phyloP scores from a whole-genome alignment of 1,139 yeast genomes.

The Kluyveromyces sp. region DNA sequence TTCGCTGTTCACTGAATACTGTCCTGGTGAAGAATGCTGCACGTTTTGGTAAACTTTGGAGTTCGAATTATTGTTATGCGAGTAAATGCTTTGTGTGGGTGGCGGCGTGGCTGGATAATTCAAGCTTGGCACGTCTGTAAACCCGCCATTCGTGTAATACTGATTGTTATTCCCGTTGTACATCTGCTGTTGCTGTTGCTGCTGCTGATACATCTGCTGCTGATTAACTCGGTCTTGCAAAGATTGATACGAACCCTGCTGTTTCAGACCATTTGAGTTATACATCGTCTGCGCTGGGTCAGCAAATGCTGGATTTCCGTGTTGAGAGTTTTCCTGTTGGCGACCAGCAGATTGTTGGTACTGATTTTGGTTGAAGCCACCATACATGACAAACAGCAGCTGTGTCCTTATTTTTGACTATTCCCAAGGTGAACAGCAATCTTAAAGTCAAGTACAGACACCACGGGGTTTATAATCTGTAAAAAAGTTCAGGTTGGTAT shows the following conservation, averaged over 20 bases:
- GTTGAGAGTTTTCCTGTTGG: neutral
- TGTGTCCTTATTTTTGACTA: neutral
- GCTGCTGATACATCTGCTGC: constrained; percentile 16
- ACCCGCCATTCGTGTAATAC: constrained; percentile 9
- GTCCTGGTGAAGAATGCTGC: constrained; percentile 25
- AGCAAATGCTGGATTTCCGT: constrained; percentile 14
- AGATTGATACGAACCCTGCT: constrained; percentile 35
- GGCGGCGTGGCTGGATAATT: constrained; percentile 29
- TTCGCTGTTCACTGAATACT: constrained; percentile 26
- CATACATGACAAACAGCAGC: neutral
- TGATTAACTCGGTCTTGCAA: constrained; percentile 30
- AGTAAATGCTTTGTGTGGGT: constrained; percentile 21
- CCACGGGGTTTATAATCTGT: neutral
- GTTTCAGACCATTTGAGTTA: constrained; percentile 32
- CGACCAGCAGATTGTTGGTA: constrained; percentile 14
- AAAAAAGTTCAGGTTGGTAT: neutral
- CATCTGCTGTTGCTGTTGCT: constrained; percentile 2
- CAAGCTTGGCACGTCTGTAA: constrained; percentile 28
- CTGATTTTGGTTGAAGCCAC: neutral
- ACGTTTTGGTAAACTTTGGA: constrained; percentile 18
- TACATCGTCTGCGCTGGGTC: constrained; percentile 30
- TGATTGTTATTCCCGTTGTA: constrained; percentile 9
- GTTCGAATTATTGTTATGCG: constrained; percentile 27
- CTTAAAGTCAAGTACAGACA: too few relatives aligned
- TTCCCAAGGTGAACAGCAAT: too few relatives aligned